Conservation (phyloP, 2,329 filamentous ascomycete species). For the Fusarium sacchari region DNA sequence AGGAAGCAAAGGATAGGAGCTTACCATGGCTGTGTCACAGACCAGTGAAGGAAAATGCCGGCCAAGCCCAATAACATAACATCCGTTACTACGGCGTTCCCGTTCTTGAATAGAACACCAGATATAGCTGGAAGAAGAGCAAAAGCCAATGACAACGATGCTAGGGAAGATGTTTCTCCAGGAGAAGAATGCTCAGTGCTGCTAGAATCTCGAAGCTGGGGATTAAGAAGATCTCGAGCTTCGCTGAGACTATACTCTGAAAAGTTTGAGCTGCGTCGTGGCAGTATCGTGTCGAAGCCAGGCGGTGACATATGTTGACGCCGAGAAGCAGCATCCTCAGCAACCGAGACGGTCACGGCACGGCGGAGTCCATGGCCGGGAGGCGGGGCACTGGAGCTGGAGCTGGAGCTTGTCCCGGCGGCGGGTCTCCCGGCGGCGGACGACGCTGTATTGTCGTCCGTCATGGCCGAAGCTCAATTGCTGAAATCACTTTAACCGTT, state of each 20-base stretch:
- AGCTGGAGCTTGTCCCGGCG: constrained; percentile 36
- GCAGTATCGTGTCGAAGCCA: constrained; percentile 46
- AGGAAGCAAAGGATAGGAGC: constrained; percentile 34
- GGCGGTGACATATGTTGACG: constrained; percentile 33
- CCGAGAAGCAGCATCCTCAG: constrained; percentile 26
- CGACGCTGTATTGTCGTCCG: constrained; percentile 33
- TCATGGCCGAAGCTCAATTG: constrained; percentile 18
- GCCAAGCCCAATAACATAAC: constrained; percentile 82
- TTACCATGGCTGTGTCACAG: constrained; percentile 88
- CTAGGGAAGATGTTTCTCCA: constrained; percentile 73
- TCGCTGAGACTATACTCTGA: constrained; percentile 80
- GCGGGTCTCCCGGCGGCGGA: constrained; percentile 44
- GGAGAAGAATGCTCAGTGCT: constrained; percentile 47
- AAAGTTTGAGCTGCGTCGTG: constrained; percentile 79
- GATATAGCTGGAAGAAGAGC: constrained; percentile 87
- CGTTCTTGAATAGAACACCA: constrained; percentile 85
- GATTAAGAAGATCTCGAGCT: constrained; percentile 74
- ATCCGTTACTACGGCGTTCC: constrained; percentile 84
- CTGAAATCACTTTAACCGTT: constrained; percentile 3
- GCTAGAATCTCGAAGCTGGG: constrained; percentile 52
- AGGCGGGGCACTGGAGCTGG: constrained; percentile 37
- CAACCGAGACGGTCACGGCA: constrained; percentile 52
- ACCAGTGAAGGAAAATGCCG: constrained; percentile 91
- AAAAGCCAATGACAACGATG: constrained; percentile 83
- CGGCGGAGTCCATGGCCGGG: constrained; percentile 55